Percentiles rank a stretch among this genome's conserved stretches.
phyloP scores from a whole-genome alignment of 1,139 yeast genomes.

The Lodderomyces beijingensis region DNA sequence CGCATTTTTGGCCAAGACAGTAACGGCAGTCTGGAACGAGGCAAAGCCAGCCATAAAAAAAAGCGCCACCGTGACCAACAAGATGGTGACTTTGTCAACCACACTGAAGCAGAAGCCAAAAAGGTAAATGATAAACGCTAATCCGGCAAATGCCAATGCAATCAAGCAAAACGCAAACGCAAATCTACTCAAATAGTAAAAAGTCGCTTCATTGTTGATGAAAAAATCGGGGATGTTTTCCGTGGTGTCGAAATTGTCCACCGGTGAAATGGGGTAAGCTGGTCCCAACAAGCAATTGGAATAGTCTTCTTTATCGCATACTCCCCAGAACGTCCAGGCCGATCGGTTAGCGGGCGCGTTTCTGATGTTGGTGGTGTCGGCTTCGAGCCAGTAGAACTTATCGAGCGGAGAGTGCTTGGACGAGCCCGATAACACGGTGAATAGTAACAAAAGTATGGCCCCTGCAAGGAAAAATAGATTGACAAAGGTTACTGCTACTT shows the following conservation, averaged over 20 bases:
- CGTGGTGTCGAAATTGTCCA: constrained; percentile 58
- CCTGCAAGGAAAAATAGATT: constrained; percentile 46
- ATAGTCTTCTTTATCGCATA: constrained; percentile 45
- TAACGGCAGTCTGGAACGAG: constrained; percentile 62
- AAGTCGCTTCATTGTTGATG: constrained; percentile 51
- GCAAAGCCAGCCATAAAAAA: constrained; percentile 57
- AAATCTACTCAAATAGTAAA: constrained; percentile 66
- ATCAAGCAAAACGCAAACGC: constrained; percentile 63
- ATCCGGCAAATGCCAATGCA: constrained; percentile 51
- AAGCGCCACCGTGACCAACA: constrained; percentile 49
- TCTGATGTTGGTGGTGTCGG: constrained; percentile 55
- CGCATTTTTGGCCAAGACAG: constrained; percentile 61
- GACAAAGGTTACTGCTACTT: constrained; percentile 27
- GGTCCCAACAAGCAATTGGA: constrained; percentile 46
- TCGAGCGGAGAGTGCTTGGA: constrained; percentile 57
- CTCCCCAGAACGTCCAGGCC: constrained; percentile 85
- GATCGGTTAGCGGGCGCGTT: constrained; percentile 48
- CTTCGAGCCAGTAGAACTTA: constrained; percentile 67
- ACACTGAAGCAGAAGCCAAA: constrained; percentile 43
- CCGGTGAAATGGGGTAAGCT: constrained; percentile 69
- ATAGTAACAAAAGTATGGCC: constrained; percentile 53
- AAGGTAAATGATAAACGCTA: constrained; percentile 37
- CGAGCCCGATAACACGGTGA: constrained; percentile 65
- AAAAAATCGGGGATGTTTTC: constrained; percentile 52
- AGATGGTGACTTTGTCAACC: constrained; percentile 52